These are phyloP conservation scores for Trametes coccinea DNA, from an alignment of 768 basidiomycete species.

Conservation along the genomic window DNA sequence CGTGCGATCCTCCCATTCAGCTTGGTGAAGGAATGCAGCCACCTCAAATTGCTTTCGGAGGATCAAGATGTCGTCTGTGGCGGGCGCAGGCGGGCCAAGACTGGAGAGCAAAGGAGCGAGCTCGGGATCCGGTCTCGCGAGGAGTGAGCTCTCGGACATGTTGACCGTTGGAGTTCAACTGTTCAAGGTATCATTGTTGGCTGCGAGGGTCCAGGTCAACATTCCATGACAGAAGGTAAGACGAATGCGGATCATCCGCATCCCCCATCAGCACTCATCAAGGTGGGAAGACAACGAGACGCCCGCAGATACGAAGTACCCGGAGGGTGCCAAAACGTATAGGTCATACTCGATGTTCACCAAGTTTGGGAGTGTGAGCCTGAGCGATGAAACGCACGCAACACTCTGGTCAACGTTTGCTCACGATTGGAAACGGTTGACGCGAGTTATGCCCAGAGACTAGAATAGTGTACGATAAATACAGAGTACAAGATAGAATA, in stretches of 20 bases:
- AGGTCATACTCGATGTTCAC: too few relatives aligned
- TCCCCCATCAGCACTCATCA: too few relatives aligned
- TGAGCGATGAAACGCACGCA: too few relatives aligned
- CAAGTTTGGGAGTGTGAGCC: too few relatives aligned
- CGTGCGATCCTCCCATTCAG: neutral
- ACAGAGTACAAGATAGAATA: conserved; percentile 27
- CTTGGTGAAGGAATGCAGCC: neutral
- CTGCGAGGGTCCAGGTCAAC: too few relatives aligned
- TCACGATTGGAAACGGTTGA: neutral
- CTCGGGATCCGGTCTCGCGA: neutral
- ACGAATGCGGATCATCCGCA: too few relatives aligned
- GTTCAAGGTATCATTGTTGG: too few relatives aligned
- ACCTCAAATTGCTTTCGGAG: conserved; percentile 3
- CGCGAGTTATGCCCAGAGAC: neutral
- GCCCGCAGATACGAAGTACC: too few relatives aligned
- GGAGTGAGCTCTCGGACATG: neutral
- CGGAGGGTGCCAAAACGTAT: too few relatives aligned
- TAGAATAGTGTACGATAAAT: conserved; percentile 23
- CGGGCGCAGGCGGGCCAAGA: neutral
- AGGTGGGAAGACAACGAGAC: too few relatives aligned
- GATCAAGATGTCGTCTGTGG: neutral
- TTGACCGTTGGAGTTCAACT: neutral
- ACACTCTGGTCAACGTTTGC: too few relatives aligned
- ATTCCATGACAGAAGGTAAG: too few relatives aligned
- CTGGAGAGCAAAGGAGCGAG: neutral